These are phyloP conservation scores for Mortierella sp. DNA, from an alignment of 371 early-diverging fungal genomes.

Conservation along the genomic window DNA sequence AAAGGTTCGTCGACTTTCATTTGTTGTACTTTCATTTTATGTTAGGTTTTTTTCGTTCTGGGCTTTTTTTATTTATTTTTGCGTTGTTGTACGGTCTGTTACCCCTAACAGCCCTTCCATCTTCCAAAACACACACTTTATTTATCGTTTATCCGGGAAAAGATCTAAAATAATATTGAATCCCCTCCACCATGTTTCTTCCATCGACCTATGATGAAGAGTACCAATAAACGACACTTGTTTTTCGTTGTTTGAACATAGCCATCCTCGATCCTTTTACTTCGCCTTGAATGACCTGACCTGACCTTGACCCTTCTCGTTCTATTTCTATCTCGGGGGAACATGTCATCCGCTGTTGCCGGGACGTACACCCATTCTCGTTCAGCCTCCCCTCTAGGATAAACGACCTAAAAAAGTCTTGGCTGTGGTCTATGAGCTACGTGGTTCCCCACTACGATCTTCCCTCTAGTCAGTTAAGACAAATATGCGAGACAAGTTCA, in stretches of 20 bases:
- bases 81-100: too few relatives aligned
- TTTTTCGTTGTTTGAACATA: too few relatives aligned
- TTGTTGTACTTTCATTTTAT: neutral
- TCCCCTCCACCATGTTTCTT: too few relatives aligned
- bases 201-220: too few relatives aligned
- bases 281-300: too few relatives aligned
- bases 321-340: neutral
- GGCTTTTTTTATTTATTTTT: constrained; percentile 2
- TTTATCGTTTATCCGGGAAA: too few relatives aligned
- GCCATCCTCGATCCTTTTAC: too few relatives aligned
- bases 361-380: neutral
- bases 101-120: too few relatives aligned
- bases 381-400: neutral
- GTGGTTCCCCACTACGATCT: neutral
- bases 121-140: too few relatives aligned
- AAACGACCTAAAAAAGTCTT: neutral
- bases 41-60: neutral
- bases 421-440: neutral
- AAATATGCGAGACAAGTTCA: neutral
- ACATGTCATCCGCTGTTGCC: neutral
- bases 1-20: neutral
- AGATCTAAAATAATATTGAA: too few relatives aligned
- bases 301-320: neutral
- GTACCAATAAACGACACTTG: too few relatives aligned
- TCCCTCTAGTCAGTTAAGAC: neutral